Base-by-base conservation (phyloP, 352 stramenopile genomes). In the Phytophthora pistaciae region DNA sequence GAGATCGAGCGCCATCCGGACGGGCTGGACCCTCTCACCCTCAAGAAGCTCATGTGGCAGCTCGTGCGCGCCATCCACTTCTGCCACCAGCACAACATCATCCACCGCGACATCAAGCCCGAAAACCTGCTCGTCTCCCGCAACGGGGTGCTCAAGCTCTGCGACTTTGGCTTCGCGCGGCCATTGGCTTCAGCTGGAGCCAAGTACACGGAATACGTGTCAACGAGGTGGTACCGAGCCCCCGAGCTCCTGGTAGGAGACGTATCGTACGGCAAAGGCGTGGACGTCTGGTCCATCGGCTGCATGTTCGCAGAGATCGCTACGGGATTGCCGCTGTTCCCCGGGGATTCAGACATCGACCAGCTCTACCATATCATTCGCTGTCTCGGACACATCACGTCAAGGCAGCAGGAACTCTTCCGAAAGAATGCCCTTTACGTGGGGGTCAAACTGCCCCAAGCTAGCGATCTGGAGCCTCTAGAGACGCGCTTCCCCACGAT, bases 251-350 rank as follows among this genome's bases (percentile, higher is more conserved):
- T 98, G 1, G 91, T 95, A 7, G 85, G 86, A 4, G 87, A 94
- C 54, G 84, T 94, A 1, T 91, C 80, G 11, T 99, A 99, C 71
- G 97, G 98, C 55, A 98, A 97, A 60, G 95, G 93, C 7, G 98
- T 99, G 36, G 97, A 99, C 66, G 94, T 99, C 44, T 99, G 97
- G 97, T 97, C 93, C 16, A 91, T 99, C 27, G 97, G 96, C 42
- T 99, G 96, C 82, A 97, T 99, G 71, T 96, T 97, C 56, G 95
- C 95, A 18, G 98, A 99, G 80, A 92, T 99, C 48, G 98, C 98
- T 70, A 93, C 98, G 3, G 97, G 97, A 0, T 66, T 99, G 20
- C 97, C 97, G 1, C 91, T 99, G 14, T 98, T 99, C 54, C 97
- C 97, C 1, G 97, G 97, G 14, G 94, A 99, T 71, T 98, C 97